Evolutionary conservation across 306 rosid genomes (phyloP), one percentile per base, ranked within the genome.

Genomic region (Astragalus glycyphyllos): DNA sequence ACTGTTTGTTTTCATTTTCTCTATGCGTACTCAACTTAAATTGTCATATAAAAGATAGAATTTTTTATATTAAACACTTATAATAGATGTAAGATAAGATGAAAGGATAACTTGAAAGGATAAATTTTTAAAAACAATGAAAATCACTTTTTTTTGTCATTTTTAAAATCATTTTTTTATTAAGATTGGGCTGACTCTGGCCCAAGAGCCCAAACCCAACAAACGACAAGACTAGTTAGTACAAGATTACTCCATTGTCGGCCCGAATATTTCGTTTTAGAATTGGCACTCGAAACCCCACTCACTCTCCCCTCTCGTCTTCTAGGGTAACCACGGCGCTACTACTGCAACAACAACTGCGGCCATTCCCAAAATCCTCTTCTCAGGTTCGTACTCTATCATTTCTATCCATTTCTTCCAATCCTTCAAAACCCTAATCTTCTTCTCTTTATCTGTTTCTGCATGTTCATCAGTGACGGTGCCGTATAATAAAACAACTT

Each of bases 311-410:
- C 65, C 11, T 15, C 3, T 61, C 63, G 58, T 58, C 47, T 48
- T 11, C 80, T 76, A 76, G 80, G 80, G 74, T 60, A 57, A 76
- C 63, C 69, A 37, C 74, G 55, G 45, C 46, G 74, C 65, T n/a
- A 35, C 62, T 35, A 9, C 4, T 47, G 11, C 65, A 46, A 66
- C 65, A 46, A 66, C 35, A 17, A 74, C 4, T 31, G 65, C 73
- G 32, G 38, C 58, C 26, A 41, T 74, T 29, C 31, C 10, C 23
- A 64, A 0, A 11, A 32, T 34, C n/a, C 7, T 11, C 66, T 35
- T 47, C 45, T 0, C 59, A 54, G 66, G 79, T 75, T 65, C 54
- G 6, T 10, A 1, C 12, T 49, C 5, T 31, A 15, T 0, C 8
- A 5, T 8, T 50, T 20, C 23, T 20, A 20, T 20, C 23, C 23